These are phyloP conservation scores for Kwoniella sp. DNA, from an alignment of 768 basidiomycete species.

Conservation along the genomic window DNA sequence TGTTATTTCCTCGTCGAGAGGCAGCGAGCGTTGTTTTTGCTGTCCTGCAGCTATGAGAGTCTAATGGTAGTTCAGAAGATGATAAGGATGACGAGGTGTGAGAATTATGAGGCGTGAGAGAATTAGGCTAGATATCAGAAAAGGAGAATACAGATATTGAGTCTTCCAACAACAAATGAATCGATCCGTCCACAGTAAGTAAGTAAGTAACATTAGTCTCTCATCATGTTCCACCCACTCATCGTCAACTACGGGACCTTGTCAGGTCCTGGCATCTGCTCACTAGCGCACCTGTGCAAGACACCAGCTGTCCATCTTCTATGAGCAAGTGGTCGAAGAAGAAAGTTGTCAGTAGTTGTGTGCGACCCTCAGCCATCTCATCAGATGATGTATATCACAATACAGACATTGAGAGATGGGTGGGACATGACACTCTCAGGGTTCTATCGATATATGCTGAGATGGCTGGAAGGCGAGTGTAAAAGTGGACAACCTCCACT, in stretches of 20 bases:
- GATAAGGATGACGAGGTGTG: neutral
- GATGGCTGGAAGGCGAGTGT: constrained; percentile 2
- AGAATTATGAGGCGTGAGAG: no score
- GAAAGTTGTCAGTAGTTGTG: neutral
- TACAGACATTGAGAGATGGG: no score
- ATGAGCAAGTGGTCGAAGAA: no score
- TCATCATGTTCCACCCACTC: constrained; percentile 2
- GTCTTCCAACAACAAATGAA: neutral
- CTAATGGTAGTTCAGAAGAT: neutral
- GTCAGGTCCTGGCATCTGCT: no score
- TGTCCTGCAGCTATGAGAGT: constrained; percentile 35
- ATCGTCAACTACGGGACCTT: neutral
- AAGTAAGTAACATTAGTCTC: neutral
- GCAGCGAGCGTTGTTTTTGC: constrained; percentile 14
- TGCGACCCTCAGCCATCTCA: constrained; percentile 3
- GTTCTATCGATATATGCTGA: neutral
- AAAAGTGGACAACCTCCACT: constrained; percentile 20
- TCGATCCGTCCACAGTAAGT: no score
- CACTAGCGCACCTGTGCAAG: no score
- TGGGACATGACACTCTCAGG: constrained; percentile 22
- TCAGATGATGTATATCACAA: constrained; percentile 20
- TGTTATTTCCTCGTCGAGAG: constrained; percentile 42
- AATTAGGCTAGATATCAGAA: neutral
- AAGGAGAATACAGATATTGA: neutral
- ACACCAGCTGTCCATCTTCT: no score